Evolutionary conservation across 2,329 filamentous ascomycete species (phyloP).

Genomic region (Hymenoscyphus albidus): DNA sequence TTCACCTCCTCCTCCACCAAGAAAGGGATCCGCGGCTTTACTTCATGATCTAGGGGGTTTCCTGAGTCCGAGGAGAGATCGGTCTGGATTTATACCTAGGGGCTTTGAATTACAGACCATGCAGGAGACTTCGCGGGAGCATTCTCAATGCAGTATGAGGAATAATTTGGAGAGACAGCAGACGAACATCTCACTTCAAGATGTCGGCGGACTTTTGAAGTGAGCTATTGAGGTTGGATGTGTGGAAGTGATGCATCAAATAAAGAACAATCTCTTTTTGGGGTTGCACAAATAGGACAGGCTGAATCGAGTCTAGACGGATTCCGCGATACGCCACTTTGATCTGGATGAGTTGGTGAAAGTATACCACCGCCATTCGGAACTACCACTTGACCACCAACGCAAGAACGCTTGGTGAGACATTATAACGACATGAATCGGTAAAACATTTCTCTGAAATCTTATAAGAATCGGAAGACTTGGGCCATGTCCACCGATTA

Average conservation of each 20-base stretch:
- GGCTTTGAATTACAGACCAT: slow-evolving; percentile 32
- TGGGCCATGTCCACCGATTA: background rate
- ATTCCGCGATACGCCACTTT: background rate
- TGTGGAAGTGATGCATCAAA: background rate
- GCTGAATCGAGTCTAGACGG: background rate
- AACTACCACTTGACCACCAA: background rate
- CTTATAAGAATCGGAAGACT: background rate
- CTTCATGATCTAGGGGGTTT: slow-evolving; percentile 56
- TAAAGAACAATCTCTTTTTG: background rate
- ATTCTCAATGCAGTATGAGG: slow-evolving; percentile 17
- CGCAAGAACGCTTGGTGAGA: background rate
- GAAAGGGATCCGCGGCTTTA: slow-evolving; percentile 54
- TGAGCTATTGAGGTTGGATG: background rate
- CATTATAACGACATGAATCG: background rate
- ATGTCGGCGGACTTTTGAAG: slow-evolving; percentile 42
- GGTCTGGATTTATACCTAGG: slow-evolving; percentile 9
- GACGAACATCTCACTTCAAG: slow-evolving; percentile 38
- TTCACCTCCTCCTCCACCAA: slow-evolving; percentile 41
- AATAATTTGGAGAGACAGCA: slow-evolving; percentile 23
- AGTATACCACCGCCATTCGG: background rate
- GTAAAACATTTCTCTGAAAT: background rate
- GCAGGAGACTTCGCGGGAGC: slow-evolving; percentile 18
- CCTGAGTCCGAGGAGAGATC: slow-evolving; percentile 40
- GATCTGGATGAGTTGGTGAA: background rate
- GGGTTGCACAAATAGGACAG: background rate